phyloP scores from a whole-genome alignment of 2,329 filamentous ascomycete genomes.

The Fusarium goolgardi region DNA sequence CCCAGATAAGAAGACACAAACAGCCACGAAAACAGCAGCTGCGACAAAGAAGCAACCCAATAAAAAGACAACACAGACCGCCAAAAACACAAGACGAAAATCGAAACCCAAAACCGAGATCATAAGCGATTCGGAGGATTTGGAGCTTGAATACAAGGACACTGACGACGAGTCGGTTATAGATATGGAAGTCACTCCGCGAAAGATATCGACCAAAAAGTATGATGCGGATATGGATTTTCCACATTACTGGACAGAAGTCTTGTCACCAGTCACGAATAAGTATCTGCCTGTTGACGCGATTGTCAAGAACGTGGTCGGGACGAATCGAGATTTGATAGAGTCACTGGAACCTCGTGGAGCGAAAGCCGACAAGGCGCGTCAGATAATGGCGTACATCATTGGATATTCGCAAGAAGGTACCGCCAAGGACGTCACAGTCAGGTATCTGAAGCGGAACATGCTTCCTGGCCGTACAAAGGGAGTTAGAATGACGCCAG shows the following conservation, averaged over 20 bases:
- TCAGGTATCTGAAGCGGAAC: constrained; percentile 86
- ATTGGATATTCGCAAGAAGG: constrained; percentile 85
- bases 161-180: constrained; percentile 70
- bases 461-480: constrained; percentile 91
- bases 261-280: constrained; percentile 82
- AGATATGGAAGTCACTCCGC: constrained; percentile 61
- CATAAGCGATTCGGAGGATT: constrained; percentile 60
- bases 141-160: constrained; percentile 55
- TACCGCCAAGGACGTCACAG: constrained; percentile 93
- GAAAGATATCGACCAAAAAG: constrained; percentile 57
- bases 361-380: constrained; percentile 82
- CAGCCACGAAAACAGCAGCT: not conserved
- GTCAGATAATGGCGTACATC: constrained; percentile 91
- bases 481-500: constrained; percentile 78
- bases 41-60: constrained; percentile 2
- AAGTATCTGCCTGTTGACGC: constrained; percentile 84
- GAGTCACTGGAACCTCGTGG: constrained; percentile 85
- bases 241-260: constrained; percentile 94
- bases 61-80: constrained; percentile 34
- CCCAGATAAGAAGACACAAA: constrained; percentile 22
- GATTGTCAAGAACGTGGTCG: constrained; percentile 74
- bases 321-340: constrained; percentile 77
- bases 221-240: constrained; percentile 83
- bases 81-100: constrained; percentile 29
- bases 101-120: constrained; percentile 17